Conservation (phyloP, 1,284 basidiomycete species). For the Apiotrichum mycotoxinovorans region DNA sequence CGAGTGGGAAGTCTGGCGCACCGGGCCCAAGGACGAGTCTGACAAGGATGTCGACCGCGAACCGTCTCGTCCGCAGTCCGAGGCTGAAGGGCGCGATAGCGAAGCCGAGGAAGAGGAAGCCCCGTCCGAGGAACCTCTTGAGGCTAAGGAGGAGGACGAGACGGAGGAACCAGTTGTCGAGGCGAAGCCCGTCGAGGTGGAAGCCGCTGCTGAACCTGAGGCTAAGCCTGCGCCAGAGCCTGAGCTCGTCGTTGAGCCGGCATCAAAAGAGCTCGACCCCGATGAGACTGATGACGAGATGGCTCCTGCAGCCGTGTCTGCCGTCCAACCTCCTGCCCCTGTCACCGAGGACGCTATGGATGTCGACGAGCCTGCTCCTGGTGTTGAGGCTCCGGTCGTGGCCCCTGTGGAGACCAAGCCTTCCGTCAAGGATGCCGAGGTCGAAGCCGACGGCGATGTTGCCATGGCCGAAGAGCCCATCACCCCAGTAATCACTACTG, state of each 20-base stretch:
- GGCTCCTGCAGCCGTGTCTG: neutral
- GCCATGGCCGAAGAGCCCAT: neutral
- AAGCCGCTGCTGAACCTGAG: neutral
- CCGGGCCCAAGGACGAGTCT: constrained; percentile 7
- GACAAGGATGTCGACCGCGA: neutral
- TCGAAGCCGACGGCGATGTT: neutral
- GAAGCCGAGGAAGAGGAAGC: neutral
- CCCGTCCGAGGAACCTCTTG: neutral
- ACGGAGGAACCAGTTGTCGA: neutral
- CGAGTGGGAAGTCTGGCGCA: constrained; percentile 23
- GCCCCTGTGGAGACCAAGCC: neutral
- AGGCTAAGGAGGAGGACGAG: neutral
- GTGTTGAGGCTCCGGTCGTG: neutral
- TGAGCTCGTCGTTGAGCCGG: neutral
- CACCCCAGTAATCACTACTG: neutral
- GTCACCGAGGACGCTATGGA: constrained; percentile 1
- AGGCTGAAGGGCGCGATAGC: neutral
- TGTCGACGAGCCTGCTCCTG: neutral
- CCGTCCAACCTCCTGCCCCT: neutral
- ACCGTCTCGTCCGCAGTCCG: constrained; percentile 1
- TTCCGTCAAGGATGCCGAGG: neutral
- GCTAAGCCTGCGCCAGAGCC: neutral
- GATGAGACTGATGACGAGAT: constrained; percentile 11
- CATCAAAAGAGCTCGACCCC: neutral
- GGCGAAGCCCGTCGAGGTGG: neutral